Conservation (phyloP, 208 protist genomes). For the Leishmania guyanensis region DNA sequence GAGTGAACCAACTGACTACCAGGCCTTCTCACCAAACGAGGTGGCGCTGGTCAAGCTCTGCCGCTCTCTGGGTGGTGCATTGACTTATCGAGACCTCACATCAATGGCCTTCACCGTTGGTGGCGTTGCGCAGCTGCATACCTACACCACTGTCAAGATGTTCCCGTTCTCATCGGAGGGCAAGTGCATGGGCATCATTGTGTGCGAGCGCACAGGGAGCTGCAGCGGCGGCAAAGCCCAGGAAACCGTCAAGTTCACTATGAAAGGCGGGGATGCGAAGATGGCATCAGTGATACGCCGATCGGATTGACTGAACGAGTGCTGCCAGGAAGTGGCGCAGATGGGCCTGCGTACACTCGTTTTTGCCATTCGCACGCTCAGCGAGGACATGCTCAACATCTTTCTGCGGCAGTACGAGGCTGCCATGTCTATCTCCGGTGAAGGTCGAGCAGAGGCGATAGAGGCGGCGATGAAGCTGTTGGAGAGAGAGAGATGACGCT, state of each 20-base stretch:
- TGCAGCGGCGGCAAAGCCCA: not conserved
- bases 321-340: conserved; percentile 96
- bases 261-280: conserved; percentile 97
- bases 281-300: conserved; percentile 90
- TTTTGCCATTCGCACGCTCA: conserved; percentile 86
- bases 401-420: conserved; percentile 78
- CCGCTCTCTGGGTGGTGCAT: conserved; percentile 69
- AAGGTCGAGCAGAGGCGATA: conserved; percentile 58
- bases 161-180: conserved; percentile 98
- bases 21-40: conserved; percentile 95
- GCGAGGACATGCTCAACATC: conserved; percentile 75
- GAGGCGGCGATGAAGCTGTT: conserved; percentile 77
- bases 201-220: conserved; percentile 55
- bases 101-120: conserved; percentile 62
- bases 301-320: conserved; percentile 96
- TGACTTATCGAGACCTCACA: conserved; percentile 54
- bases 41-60: conserved; percentile 96
- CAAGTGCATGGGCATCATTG: conserved; percentile 99
- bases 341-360: conserved; percentile 96
- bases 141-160: conserved; percentile 95
- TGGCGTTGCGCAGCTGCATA: conserved; percentile 24
- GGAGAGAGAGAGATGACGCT: conserved; percentile 90
- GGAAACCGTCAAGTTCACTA: conserved; percentile 78
- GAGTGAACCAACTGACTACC: conserved; percentile 54
- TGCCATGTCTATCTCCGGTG: conserved; percentile 54